Evolutionary conservation across 106 monocot genomes (phyloP).

Genomic region (Dendrobium nobile): DNA sequence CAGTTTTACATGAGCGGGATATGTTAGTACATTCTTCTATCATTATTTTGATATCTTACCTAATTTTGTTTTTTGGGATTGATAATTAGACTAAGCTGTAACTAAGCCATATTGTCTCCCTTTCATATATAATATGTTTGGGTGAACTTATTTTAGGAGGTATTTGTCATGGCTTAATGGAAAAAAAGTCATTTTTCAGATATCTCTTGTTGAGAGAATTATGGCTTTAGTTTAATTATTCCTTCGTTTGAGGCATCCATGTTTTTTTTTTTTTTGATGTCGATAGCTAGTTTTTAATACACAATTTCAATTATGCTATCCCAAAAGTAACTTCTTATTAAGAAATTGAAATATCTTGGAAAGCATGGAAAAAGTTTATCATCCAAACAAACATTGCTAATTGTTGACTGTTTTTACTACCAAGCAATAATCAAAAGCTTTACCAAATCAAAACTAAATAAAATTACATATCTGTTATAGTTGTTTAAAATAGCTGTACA

Average conservation of each 20-base stretch:
- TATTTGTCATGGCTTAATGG: background rate
- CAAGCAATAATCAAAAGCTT: no score
- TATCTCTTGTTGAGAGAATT: background rate
- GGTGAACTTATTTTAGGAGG: background rate
- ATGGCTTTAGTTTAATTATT: background rate
- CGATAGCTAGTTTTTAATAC: no score
- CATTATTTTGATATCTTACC: background rate
- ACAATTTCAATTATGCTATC: no score
- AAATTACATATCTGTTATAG: background rate
- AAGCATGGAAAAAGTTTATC: no score
- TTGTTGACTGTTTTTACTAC: no score
- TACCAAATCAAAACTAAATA: background rate
- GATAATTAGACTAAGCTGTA: background rate
- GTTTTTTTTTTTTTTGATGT: no score
- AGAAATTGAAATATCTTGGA: no score
- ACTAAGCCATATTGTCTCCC: background rate
- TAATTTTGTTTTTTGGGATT: background rate
- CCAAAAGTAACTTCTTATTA: no score
- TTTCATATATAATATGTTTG: background rate
- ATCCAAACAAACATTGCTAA: no score
- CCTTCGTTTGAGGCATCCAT: no score
- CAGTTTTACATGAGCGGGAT: conserved; percentile 87
- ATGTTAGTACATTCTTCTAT: conserved; percentile 49
- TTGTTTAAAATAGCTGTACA: background rate
- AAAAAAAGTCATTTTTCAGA: background rate